Base-by-base conservation (phyloP, 2,329 filamentous ascomycete genomes). In the Exophiala alcalophila region DNA sequence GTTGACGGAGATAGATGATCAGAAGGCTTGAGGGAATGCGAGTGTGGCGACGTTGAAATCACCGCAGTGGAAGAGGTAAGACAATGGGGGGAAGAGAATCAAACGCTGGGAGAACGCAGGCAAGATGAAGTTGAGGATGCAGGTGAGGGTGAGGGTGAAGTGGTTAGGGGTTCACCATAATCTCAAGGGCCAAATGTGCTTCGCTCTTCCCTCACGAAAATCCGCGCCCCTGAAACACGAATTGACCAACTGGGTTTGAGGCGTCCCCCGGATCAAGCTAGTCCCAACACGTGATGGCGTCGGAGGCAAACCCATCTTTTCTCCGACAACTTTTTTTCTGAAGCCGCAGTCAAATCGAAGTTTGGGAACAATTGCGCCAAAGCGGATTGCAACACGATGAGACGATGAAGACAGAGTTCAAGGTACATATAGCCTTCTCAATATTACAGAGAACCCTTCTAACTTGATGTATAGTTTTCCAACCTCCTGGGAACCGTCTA, bases 401-500 rank as follows among this genome's bases (percentile, higher is more conserved):
- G 50, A 75, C 52, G 49, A 98, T 98, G 92, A 98, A 97, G 85
- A 97, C 90, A 56, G 91, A 97, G 70, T 98, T 97, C 68, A 94
- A 92, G 81, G 91, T 94, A 69, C 52, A 66, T 45, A 47, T 30
- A 44, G 18, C 4, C 26, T 20, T n/a, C 15, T 7, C 8, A 38
- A 16, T 26, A 12, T 32, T 9, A 9, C 12, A 30, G 20, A 7
- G 21, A 10, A 24, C 11, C 21, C 15, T 35, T 24, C 26, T 54
- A 28, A 48, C 47, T 10, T 10, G n/a, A 32, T 29, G 2, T 60
- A 21, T 31, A 96, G 90, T 98, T 98, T 71, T 95, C 91, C 65
- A 98, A 97, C 70, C 79, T 98, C 65, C 80, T 98, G 61, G 94
- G 92, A 64, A 98, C 92, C 57, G 92, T 98, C 63, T 98, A 97